Base-by-base conservation (phyloP, 2,329 filamentous ascomycete genomes). In the Hymenoscyphus scutula region DNA sequence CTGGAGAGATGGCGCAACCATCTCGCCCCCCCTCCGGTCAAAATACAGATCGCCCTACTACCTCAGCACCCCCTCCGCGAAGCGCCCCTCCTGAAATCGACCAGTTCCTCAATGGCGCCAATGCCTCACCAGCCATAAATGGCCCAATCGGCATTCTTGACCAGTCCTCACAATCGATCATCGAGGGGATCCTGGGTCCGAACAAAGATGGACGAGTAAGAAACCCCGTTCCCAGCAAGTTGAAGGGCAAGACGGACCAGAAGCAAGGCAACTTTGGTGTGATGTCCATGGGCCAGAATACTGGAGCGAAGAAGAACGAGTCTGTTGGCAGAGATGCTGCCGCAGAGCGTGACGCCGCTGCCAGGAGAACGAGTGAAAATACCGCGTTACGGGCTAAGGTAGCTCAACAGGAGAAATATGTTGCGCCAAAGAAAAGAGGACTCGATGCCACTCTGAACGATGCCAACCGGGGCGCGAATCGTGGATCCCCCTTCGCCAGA, bases 251-350 rank as follows among this genome's bases (percentile, higher is more conserved):
- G 67, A 81, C 82, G 23, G 80, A 82, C 65, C 77, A 78, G 29
- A 81, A 80, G 68, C 83, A 82, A 64, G 85, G 85, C 30, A 86
- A 86, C 67, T 88, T 88, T 71, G 78, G 80, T 54, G 83, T 88
- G 48, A 86, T 88, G 80, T 83, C 86, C 62, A 86, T 88, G 77
- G 76, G 70, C 75, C 77, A 65, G 78, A 80, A 45, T 76, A 80
- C 58, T 77, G 63, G 58, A 25, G 68, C 64, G 48, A 73, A 71
- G 65, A 71, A 70, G 79, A 82, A 57, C 48, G 71, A 74, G 19
- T 56, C 59, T 34, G 64, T 63, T 30, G 68, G 69, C 17, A 67
- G 65, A 62, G 71, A 73, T 70, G 80, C 81, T 58, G 80, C 83
- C 54, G 84, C 84, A 5, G 85, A 86, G 72, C 81, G 83, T 82